Conservation (phyloP, 2,329 filamentous ascomycete genomes). For the Chaetomium strumarium region DNA sequence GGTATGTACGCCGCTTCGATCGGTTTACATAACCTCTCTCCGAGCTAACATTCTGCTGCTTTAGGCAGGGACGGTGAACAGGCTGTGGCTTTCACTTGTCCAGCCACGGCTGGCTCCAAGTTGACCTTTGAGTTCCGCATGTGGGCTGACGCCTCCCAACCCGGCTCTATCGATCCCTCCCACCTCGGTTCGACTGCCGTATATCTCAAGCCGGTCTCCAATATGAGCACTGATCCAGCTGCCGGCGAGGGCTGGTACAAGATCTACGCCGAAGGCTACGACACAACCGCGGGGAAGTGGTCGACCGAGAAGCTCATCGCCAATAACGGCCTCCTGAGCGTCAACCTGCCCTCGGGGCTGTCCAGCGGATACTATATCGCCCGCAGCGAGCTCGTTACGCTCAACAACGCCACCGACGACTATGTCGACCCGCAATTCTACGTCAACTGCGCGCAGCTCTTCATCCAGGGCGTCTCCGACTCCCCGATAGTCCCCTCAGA, state of each 20-base stretch:
- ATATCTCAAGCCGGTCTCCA: slow-evolving; percentile 64
- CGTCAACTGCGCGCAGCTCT: slow-evolving; percentile 65
- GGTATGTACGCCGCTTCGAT: slow-evolving; percentile 50
- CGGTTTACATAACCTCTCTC: not conserved
- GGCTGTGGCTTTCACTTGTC: slow-evolving; percentile 44
- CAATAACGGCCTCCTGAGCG: slow-evolving; percentile 57
- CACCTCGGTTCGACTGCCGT: slow-evolving; percentile 54
- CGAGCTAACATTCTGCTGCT: slow-evolving; percentile 10
- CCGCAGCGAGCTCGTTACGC: slow-evolving; percentile 62
- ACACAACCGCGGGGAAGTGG: slow-evolving; percentile 51
- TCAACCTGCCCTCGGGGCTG: slow-evolving; percentile 56
- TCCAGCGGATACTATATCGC: slow-evolving; percentile 64
- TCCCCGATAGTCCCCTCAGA: slow-evolving; percentile 40
- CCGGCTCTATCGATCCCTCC: slow-evolving; percentile 25
- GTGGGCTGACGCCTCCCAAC: slow-evolving; percentile 49
- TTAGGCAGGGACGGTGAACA: slow-evolving; percentile 40
- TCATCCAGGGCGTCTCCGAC: slow-evolving; percentile 41
- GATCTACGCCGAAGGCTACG: slow-evolving; percentile 64
- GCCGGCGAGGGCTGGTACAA: slow-evolving; percentile 71
- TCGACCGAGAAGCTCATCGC: slow-evolving; percentile 64
- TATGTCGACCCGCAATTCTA: slow-evolving; percentile 65
- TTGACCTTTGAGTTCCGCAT: slow-evolving; percentile 63
- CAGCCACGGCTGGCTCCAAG: slow-evolving; percentile 45
- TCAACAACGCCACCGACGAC: slow-evolving; percentile 51
- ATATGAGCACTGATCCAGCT: slow-evolving; percentile 47